Conservation (phyloP, 208 protist genomes). For the Trichomonas gallinae region DNA sequence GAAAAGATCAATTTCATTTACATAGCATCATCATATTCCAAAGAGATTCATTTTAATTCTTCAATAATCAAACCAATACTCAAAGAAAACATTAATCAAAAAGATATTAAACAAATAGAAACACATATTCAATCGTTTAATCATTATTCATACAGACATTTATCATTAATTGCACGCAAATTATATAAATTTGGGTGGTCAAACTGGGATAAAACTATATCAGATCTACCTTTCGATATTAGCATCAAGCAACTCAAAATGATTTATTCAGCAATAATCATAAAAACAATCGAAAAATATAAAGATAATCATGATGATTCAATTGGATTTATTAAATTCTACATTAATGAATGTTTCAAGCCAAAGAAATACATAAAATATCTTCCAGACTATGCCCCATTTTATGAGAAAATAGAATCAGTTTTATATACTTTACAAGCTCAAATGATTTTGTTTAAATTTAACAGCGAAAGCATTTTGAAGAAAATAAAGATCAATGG, state of each 20-base stretch:
- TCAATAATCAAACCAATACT: not conserved
- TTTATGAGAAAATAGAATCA: too few species aligned
- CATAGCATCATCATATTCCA: not conserved
- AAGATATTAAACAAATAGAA: not conserved
- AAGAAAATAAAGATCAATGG: too few species aligned
- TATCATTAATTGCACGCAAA: not conserved
- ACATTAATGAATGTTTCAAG: too few species aligned
- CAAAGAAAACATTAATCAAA: not conserved
- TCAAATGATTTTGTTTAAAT: too few species aligned
- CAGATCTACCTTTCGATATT: not conserved
- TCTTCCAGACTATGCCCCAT: too few species aligned
- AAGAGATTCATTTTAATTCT: not conserved
- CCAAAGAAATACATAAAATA: too few species aligned
- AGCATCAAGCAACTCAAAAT: not conserved
- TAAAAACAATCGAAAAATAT: not conserved
- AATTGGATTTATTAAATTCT: too few species aligned
- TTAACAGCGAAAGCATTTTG: too few species aligned
- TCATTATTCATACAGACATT: not conserved
- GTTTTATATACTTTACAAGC: too few species aligned
- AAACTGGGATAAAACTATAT: not conserved
- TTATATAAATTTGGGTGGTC: not conserved
- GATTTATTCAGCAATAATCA: not conserved
- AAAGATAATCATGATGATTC: too few species aligned
- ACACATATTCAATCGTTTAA: not conserved
- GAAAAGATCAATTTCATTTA: not conserved